A percentile compares a stretch with the other conserved stretches of the same genome.
Conservation (phyloP, 2,329 filamentous ascomycete species). For the Emmonsiellopsis sp. region DNA sequence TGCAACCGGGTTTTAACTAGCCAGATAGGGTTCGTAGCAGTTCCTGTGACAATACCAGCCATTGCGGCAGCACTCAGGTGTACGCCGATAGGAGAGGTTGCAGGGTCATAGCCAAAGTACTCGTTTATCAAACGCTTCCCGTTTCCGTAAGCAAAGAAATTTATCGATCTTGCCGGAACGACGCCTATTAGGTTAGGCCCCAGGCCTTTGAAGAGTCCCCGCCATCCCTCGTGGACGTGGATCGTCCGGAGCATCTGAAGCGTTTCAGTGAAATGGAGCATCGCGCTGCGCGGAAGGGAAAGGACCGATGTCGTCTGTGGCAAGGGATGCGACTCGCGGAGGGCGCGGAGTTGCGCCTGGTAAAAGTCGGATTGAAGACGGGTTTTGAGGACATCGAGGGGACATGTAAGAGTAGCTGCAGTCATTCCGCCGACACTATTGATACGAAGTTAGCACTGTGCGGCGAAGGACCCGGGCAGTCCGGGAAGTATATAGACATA, state of each 20-base stretch:
- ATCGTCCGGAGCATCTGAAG: constrained; percentile 76
- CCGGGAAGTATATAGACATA: constrained; percentile 34
- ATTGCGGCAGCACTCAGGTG: constrained; percentile 67
- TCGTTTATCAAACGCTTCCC: constrained; percentile 74
- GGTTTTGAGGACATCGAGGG: constrained; percentile 87
- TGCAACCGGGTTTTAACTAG: constrained; percentile 88
- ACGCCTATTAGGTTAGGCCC: constrained; percentile 85
- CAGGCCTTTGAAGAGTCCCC: constrained; percentile 85
- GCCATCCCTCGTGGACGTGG: constrained; percentile 69
- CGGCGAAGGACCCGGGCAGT: constrained; percentile 3
- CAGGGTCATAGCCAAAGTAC: constrained; percentile 40
- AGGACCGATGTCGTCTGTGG: constrained; percentile 45
- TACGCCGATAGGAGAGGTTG: constrained; percentile 55
- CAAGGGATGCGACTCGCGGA: constrained; percentile 50
- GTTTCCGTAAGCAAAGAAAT: constrained; percentile 90
- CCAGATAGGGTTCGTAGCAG: constrained; percentile 93
- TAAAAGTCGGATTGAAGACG: constrained; percentile 90
- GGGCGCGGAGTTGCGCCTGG: constrained; percentile 66
- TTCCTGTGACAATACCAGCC: constrained; percentile 78
- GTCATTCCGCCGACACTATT: constrained; percentile 77
- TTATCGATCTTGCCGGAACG: constrained; percentile 80
- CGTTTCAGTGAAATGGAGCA: constrained; percentile 74
- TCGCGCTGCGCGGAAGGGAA: constrained; percentile 54
- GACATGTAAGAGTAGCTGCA: constrained; percentile 78
- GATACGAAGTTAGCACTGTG: constrained; percentile 6